A percentile compares a stretch with the other conserved stretches of the same genome.
Evolutionary conservation across 2,329 filamentous ascomycete species (phyloP).

Genomic region (Nemania sp.): DNA sequence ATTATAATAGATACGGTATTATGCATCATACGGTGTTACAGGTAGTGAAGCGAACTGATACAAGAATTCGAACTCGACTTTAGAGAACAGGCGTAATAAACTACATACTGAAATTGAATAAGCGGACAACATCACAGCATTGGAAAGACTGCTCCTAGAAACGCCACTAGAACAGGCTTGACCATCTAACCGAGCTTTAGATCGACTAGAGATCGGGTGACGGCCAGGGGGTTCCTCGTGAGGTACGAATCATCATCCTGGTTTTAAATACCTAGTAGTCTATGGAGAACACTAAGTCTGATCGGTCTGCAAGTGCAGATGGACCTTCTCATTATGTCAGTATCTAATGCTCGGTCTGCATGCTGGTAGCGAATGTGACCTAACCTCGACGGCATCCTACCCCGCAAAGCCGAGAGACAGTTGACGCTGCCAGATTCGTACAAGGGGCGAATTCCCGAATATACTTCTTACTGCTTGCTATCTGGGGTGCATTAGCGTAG

Average conservation of each 20-base stretch:
- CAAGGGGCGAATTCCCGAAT: not conserved
- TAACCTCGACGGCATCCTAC: constrained; percentile 21
- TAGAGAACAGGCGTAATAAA: too few species aligned
- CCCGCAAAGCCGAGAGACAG: constrained; percentile 25
- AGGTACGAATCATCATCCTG: constrained; percentile 2
- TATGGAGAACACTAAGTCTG: not conserved
- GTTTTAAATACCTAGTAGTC: not conserved
- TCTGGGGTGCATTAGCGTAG: constrained; percentile 21
- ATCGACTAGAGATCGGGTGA: not conserved
- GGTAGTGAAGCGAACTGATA: too few species aligned
- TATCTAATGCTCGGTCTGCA: constrained; percentile 1
- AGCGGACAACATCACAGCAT: too few species aligned
- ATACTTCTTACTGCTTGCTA: not conserved
- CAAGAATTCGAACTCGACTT: too few species aligned
- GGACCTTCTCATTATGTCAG: constrained; percentile 12
- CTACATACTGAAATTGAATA: too few species aligned
- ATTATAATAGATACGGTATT: too few species aligned
- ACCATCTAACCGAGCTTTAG: not conserved
- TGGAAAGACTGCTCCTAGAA: not conserved
- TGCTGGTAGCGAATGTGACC: constrained; percentile 2
- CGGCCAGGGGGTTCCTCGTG: not conserved
- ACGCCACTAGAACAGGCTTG: not conserved
- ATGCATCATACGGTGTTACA: too few species aligned
- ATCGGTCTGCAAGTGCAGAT: constrained; percentile 3
- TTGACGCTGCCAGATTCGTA: not conserved